Evolutionary conservation across 305 asterid species (phyloP).

Genomic region (Caryopteris hybrid): DNA sequence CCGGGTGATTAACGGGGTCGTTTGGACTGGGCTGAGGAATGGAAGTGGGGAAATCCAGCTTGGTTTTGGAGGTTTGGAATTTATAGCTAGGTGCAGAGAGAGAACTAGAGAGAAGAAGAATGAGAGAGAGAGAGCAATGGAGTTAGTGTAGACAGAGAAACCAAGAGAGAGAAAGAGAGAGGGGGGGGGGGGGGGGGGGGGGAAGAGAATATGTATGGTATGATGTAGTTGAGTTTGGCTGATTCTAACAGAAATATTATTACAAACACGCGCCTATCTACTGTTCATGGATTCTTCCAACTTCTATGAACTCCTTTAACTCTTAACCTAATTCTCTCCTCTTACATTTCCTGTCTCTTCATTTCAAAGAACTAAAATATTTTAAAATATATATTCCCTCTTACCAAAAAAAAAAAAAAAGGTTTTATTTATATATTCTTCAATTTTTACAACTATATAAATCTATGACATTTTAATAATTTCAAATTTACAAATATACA

Average conservation of each 20-base stretch:
- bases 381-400: too few species aligned
- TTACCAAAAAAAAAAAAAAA: too few species aligned
- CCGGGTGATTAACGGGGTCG: background rate
- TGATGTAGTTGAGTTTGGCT: slow-evolving; percentile 28
- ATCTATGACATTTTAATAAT: too few species aligned
- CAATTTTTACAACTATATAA: too few species aligned
- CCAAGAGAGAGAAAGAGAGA: slow-evolving; percentile 20
- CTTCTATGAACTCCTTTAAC: background rate
- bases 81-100: slow-evolving; percentile 10
- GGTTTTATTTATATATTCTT: too few species aligned
- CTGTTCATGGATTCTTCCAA: slow-evolving; percentile 23
- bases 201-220: slow-evolving; percentile 18
- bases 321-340: background rate
- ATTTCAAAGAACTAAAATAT: too few species aligned
- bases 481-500: too few species aligned
- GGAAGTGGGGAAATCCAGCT: slow-evolving; percentile 16
- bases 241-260: slow-evolving; percentile 13
- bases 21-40: background rate
- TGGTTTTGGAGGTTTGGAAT: slow-evolving; percentile 13
- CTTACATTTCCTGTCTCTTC: too few species aligned
- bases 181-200: too few species aligned
- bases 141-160: slow-evolving; percentile 19
- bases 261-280: slow-evolving; percentile 34
- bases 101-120: background rate
- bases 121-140: slow-evolving; percentile 15